Evolutionary conservation across 352 stramenopile genomes (phyloP), one percentile per base, ranked within the genome.

Genomic region (Aphanomyces cochlioides): DNA sequence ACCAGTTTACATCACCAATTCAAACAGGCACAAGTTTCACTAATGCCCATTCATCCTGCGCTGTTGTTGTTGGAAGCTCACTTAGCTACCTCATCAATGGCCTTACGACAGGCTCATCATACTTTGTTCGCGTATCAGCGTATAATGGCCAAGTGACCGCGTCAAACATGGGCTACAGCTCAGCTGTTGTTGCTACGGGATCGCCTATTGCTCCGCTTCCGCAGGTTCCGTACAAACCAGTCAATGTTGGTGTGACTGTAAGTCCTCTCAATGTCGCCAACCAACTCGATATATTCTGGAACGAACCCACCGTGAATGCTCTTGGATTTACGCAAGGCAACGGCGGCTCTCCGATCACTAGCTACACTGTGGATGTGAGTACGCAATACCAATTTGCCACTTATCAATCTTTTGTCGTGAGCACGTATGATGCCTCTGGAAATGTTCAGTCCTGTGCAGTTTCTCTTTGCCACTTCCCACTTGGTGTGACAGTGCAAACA

Each of bases 401-500:
- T 0, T 73, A 80, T 19, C 59, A 74, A 39, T 80, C 72, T 0
- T 90, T 88, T 64, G 79, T 90, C 38, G 74, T 89, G 19, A 78
- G 80, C 1, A 88, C 88, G 72, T 69, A 83, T 7, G 77, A 77
- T 15, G 58, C 40, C 1, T 69, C 72, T 4, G 77, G 74, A 54
- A 60, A 48, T 38, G 48, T 66, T 0, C 10, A 73, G 3, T 76
- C 73, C 1, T 95, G 86, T 37, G 76, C 57, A 0, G 61, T 61
- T 1, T 59, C 67, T 0, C 59, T 75, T 7, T 98, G 96, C 72
- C 74, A 84, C 59, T 92, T 98, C 67, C 88, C 93, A 17, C 72
- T 98, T 19, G 96, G 96, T n/a, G 81, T 88, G 5, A 87, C 97
- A 72, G 87, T 98, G 10, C 93, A 98, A 75, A 92, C 80, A 5